These are phyloP conservation scores for Mycena galericulata DNA, from an alignment of 768 basidiomycete genomes.

Conservation along the genomic window DNA sequence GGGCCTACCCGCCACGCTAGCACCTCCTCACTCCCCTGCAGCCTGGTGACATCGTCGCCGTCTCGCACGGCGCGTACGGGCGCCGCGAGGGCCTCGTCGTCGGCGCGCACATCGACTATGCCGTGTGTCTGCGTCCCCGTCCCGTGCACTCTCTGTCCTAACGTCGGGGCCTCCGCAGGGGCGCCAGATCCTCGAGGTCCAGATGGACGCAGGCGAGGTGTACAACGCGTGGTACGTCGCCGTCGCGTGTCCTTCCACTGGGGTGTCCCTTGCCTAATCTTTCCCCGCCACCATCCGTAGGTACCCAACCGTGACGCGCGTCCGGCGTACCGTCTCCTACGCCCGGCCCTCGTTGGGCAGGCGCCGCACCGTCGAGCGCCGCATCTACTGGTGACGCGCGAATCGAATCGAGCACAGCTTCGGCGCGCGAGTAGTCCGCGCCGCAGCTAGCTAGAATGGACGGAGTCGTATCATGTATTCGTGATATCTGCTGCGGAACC, in stretches of 20 bases:
- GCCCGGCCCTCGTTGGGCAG: slow-evolving; percentile 56
- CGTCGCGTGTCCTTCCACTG: background rate
- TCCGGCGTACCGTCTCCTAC: slow-evolving; percentile 79
- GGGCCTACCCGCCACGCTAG: no score
- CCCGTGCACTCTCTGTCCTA: background rate
- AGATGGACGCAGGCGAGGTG: slow-evolving; percentile 75
- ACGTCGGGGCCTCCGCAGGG: slow-evolving; percentile 62
- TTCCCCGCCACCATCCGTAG: slow-evolving; percentile 44
- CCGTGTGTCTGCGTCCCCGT: slow-evolving; percentile 57
- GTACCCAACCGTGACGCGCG: slow-evolving; percentile 84
- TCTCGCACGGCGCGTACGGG: slow-evolving; percentile 72
- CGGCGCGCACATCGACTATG: slow-evolving; percentile 77
- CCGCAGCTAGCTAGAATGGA: no score
- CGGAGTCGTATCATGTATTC: no score
- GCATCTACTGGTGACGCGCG: slow-evolving; percentile 85
- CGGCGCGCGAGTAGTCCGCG: no score
- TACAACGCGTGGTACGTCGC: slow-evolving; percentile 74
- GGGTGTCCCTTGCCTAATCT: background rate
- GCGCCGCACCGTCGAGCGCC: slow-evolving; percentile 75
- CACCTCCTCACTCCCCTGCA: slow-evolving; percentile 37
- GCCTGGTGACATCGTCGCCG: slow-evolving; percentile 87
- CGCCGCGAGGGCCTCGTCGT: slow-evolving; percentile 85
- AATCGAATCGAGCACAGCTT: no score
- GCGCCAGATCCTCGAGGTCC: slow-evolving; percentile 85
- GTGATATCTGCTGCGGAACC: no score